These are phyloP conservation scores for Annulohypoxylon nitens DNA, from an alignment of 495 filamentous ascomycete genomes.

Conservation along the genomic window DNA sequence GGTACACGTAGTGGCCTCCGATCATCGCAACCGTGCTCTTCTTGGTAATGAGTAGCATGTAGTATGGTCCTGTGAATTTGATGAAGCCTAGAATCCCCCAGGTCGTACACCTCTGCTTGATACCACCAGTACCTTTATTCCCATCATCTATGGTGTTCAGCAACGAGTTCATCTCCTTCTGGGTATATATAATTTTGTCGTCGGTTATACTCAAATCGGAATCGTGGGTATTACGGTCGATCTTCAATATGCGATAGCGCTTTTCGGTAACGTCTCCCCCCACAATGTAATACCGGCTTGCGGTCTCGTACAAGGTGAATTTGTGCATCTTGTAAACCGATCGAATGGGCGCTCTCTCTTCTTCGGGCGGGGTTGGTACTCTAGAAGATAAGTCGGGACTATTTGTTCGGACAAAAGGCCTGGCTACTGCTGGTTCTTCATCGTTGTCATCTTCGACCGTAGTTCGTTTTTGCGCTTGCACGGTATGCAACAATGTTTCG, in stretches of 20 bases:
- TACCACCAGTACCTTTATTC: conserved; percentile 89
- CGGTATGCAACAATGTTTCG: conserved; percentile 49
- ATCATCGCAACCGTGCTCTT: conserved; percentile 95
- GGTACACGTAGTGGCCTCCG: conserved; percentile 94
- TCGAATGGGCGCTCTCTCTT: conserved; percentile 74
- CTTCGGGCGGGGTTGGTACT: conserved; percentile 50
- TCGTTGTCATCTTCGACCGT: conserved; percentile 69
- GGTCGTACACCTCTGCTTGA: conserved; percentile 88
- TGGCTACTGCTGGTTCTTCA: conserved; percentile 73
- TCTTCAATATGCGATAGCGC: conserved; percentile 91
- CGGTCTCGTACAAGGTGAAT: conserved; percentile 95
- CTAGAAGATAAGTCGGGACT: conserved; percentile 65
- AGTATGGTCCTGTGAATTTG: conserved; percentile 94
- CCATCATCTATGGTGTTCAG: conserved; percentile 96
- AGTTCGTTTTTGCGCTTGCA: conserved; percentile 49
- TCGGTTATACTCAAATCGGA: conserved; percentile 87
- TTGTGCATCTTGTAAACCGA: conserved; percentile 90
- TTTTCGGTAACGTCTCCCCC: conserved; percentile 90
- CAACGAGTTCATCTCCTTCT: conserved; percentile 91
- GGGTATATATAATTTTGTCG: conserved; percentile 93
- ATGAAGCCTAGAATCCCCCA: conserved; percentile 97
- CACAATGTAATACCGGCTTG: conserved; percentile 91
- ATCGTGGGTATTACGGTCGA: conserved; percentile 87
- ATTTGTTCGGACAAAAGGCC: conserved; percentile 72
- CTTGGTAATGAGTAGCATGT: conserved; percentile 97